Percentiles rank a stretch among this genome's conserved stretches.
Evolutionary conservation across 495 filamentous ascomycete genomes (phyloP).

Genomic region (Glarea lozoyensis): DNA sequence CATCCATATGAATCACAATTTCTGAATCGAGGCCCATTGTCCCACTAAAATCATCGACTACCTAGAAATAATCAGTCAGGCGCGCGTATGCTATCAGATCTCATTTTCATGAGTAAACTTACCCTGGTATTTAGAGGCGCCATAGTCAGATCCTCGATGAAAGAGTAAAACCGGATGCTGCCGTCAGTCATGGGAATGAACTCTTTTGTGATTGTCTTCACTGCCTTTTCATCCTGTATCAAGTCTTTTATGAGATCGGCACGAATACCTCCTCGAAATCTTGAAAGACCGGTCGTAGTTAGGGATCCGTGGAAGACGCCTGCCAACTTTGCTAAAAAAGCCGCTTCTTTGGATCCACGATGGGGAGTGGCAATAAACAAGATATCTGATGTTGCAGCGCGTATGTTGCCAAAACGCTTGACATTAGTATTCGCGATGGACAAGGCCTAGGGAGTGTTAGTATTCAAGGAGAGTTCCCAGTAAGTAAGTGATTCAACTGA

Average conservation of each 20-base stretch:
- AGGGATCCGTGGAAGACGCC: constrained; percentile 1
- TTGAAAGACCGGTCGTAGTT: background rate
- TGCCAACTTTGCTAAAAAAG: background rate
- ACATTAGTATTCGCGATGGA: constrained; percentile 5
- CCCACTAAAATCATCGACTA: constrained; percentile 6
- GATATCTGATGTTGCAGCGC: constrained; percentile 28
- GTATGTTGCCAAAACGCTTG: constrained; percentile 26
- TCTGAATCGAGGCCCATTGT: constrained; percentile 1
- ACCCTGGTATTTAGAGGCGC: constrained; percentile 6
- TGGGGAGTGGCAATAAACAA: constrained; percentile 43
- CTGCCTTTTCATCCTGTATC: constrained; percentile 5
- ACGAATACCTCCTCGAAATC: constrained; percentile 2
- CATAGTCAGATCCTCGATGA: constrained; percentile 8
- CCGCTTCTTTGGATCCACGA: constrained; percentile 23
- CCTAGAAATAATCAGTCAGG: background rate
- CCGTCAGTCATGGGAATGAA: constrained; percentile 9
- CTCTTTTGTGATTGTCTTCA: constrained; percentile 8
- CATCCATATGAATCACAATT: constrained; percentile 3
- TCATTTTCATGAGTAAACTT: no score
- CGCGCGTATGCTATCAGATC: background rate
- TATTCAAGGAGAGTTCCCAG: background rate
- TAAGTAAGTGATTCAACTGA: constrained; percentile 6
- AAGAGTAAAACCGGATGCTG: constrained; percentile 10
- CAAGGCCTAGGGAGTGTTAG: constrained; percentile 7
- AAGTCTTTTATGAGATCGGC: constrained; percentile 8